Evolutionary conservation across 2,329 filamentous ascomycete species (phyloP).

Genomic region (Neoscytalidium dimidiatum): DNA sequence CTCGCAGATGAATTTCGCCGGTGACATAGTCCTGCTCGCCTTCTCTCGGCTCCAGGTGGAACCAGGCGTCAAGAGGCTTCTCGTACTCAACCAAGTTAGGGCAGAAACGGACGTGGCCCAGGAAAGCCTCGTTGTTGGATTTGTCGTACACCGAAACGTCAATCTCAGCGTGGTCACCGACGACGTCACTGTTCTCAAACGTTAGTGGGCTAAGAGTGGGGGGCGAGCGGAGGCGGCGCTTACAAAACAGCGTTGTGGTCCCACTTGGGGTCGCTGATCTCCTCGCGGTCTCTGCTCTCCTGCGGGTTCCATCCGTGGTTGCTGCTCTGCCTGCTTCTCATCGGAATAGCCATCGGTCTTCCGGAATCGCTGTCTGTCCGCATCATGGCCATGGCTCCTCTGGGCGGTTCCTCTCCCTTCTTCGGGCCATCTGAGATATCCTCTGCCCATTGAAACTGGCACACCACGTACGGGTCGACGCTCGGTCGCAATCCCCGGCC

Average conservation of each 20-base stretch:
- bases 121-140: slow-evolving; percentile 80
- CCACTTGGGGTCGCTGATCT: slow-evolving; percentile 86
- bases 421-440: slow-evolving; percentile 87
- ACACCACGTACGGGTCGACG: slow-evolving; percentile 91
- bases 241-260: slow-evolving; percentile 95
- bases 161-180: slow-evolving; percentile 85
- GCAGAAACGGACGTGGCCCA: slow-evolving; percentile 85
- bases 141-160: slow-evolving; percentile 94
- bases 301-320: slow-evolving; percentile 73
- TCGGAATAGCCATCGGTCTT: slow-evolving; percentile 89
- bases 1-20: slow-evolving; percentile 86
- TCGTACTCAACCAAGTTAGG: slow-evolving; percentile 69
- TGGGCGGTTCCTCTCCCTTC: slow-evolving; percentile 53
- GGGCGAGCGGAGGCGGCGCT: slow-evolving; percentile 42
- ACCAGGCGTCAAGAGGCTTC: slow-evolving; percentile 80
- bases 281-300: slow-evolving; percentile 59
- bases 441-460: slow-evolving; percentile 94
- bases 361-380: slow-evolving; percentile 80
- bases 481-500: slow-evolving; percentile 80
- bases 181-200: slow-evolving; percentile 70
- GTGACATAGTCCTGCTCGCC: slow-evolving; percentile 74
- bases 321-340: slow-evolving; percentile 95
- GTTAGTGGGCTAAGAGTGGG: slow-evolving; percentile 26
- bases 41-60: slow-evolving; percentile 75
- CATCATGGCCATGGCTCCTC: slow-evolving; percentile 52